Evolutionary conservation across 129 eudicot genomes (phyloP), one percentile per base, ranked within the genome.

Genomic region (Calendula officinalis): DNA sequence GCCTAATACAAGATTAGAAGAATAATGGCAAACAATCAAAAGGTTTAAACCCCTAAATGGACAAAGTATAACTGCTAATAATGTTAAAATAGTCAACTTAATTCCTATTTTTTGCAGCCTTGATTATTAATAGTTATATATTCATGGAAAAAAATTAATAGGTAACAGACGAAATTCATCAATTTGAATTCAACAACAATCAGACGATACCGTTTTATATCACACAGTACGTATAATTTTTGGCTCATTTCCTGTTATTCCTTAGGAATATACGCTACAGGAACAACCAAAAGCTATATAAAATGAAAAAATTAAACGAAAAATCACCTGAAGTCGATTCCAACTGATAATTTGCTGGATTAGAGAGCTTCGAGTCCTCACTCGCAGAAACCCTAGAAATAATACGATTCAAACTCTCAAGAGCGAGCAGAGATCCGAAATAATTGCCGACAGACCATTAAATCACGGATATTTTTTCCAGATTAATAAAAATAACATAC

Each of bases 401-500:
- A 63, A 60, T 61, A 67, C 44, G 54, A 62, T 68, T 58, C 71
- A 33, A 59, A 11, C 30, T 22, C 30, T 22, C 30, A 22, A 56
- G 58, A 71, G 54, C 66, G 44, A 73, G 72, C 46, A 64, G 68
- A 79, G 94, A 86, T 86, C 94, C 88, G 81, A 64, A 74, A 74
- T 77, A 63, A 74, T 22, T 59, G 85, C 73, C 68, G 42, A 56
- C 64, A 72, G 75, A 67, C 56, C 54, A 71, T 63, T 17, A 78
- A 60, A 46, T 61, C 60, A 61, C 68, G 60, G 44, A 40, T 70
- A 47, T 63, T 14, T 35, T 17, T 51, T 49, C 67, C 63, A 48
- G 34, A 39, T 8, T 36, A 22, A 22, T 22, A 22, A 22, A 22
- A 22, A 22, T 22, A 60, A 38, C 32, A 35, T 66, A 48, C 40